These are phyloP conservation scores for Monosporascus ibericus DNA, from an alignment of 2,329 filamentous ascomycete genomes.

Conservation along the genomic window DNA sequence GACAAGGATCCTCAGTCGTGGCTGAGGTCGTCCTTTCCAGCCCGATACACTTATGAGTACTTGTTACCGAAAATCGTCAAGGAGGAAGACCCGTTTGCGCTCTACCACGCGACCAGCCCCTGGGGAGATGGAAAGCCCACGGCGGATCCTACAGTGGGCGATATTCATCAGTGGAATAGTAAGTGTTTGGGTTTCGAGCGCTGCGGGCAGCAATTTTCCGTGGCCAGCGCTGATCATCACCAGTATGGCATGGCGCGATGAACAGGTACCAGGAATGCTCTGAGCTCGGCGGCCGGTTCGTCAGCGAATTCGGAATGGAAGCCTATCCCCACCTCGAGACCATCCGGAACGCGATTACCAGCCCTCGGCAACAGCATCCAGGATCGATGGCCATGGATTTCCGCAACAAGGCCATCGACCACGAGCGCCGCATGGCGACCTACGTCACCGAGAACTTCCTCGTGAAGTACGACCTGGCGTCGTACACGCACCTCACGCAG, in stretches of 20 bases:
- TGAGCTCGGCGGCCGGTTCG: slow-evolving; percentile 66
- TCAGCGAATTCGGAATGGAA: slow-evolving; percentile 80
- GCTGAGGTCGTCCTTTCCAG: slow-evolving; percentile 71
- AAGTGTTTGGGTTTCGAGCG: slow-evolving; percentile 5
- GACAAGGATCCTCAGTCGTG: slow-evolving; percentile 69
- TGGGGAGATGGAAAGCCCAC: slow-evolving; percentile 63
- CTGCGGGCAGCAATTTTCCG: no score
- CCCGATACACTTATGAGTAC: slow-evolving; percentile 74
- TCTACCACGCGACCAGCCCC: slow-evolving; percentile 68
- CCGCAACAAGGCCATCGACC: slow-evolving; percentile 74
- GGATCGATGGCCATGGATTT: slow-evolving; percentile 72
- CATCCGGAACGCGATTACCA: slow-evolving; percentile 57
- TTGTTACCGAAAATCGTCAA: slow-evolving; percentile 58
- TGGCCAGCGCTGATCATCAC: slow-evolving; percentile 2
- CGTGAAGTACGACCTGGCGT: slow-evolving; percentile 31
- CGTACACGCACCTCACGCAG: slow-evolving; percentile 51
- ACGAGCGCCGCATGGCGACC: slow-evolving; percentile 66
- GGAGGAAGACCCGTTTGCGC: slow-evolving; percentile 55
- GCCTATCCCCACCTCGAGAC: slow-evolving; percentile 71
- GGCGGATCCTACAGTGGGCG: slow-evolving; percentile 63
- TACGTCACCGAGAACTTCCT: slow-evolving; percentile 74
- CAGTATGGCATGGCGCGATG: slow-evolving; percentile 69
- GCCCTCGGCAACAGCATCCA: slow-evolving; percentile 47
- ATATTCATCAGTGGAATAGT: slow-evolving; percentile 76
- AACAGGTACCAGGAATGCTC: slow-evolving; percentile 74